Base-by-base conservation (phyloP, 2,329 filamentous ascomycete genomes). In the Diaporthe caulivora region DNA sequence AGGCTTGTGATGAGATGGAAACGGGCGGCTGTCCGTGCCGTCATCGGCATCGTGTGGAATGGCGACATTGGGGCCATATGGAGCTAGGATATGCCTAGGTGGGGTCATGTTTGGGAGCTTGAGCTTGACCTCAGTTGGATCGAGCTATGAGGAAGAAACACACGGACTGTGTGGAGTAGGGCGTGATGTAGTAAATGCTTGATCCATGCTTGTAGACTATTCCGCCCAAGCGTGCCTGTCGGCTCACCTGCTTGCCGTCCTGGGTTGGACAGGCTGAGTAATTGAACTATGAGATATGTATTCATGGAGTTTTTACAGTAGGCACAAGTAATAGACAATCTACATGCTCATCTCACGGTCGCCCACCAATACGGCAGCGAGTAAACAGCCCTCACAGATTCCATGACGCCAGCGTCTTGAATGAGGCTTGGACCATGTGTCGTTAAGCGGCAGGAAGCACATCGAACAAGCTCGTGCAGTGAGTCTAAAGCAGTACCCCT, bases 41-140 rank as follows among this genome's bases (percentile, higher is more conserved):
- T 51, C 60, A 65, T 65, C 60, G 60, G 60, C 60, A 51, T 37
- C 60, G 60, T 65, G 42, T 49, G 21, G 21, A 51, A 65, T 49
- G 42, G 60, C 60, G 60, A 64, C 58, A 49, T 49, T 64, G 42
- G 58, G 24, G 26, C 17, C 11, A n/a, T n/a, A 64, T 49, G 58
- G 58, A 64, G 26, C 58, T 13, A n/a, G 42, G 42, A 34, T 31
- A 42, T 34, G 60, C 31, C 29, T 3, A 42, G 42, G 42, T 42
- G 57, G 40, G 40, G 40, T 31, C n/a, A 21, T 47, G 58, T 49
- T 26, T 49, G 62, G 34, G 31, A 51, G 62, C 62, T 65, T 65
- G 62, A 65, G 44, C 44, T 65, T 44, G 62, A 40, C 34, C 34
- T 26, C 13, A 15, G 13, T 11, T 40, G 11, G 37, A 40, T 13